Evolutionary conservation across 2,329 filamentous ascomycete species (phyloP), one percentile per base, ranked within the genome.

Genomic region (Diplodia corticola): DNA sequence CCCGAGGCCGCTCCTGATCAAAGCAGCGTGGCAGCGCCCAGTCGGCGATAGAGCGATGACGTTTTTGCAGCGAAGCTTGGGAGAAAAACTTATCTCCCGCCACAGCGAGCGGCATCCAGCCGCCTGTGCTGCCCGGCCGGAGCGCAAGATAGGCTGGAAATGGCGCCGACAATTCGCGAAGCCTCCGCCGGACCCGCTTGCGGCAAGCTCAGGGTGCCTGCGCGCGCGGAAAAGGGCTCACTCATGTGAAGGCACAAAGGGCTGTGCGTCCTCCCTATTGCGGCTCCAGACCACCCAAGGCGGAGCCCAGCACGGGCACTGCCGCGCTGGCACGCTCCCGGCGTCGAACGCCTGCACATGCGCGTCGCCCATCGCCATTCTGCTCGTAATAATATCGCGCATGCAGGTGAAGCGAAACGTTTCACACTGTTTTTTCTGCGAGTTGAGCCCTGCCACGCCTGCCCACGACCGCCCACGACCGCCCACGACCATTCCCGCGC

Each of bases 31-130:
- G 55, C 54, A 57, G 26, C 28, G 54, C 54, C 54, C 35, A 40
- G 54, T 17, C 55, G 37, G 55, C 55, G 55, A 60, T 49, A 61
- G 28, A 61, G 60, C 33, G 60, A 63, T 63, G 60, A 63, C 60
- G 60, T 63, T 53, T 24, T 17, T n/a, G 30, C 30, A 53, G n/a
- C 46, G 28, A 61, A 49, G 57, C 57, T 61, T 61, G 57, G 49
- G 44, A 51, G 59, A 63, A 63, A 63, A 63, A 63, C 60, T 53
- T 63, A 63, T 63, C 60, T 35, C 40, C 60, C 60, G 60, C 60
- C 60, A 63, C 59, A 63, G 48, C 46, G 24, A 48, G 55, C 28
- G 50, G 15, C 50, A 30, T 33, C 24, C 40, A n/a, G 40, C 40
- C 40, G 55, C 55, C 55, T 37, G 55, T 46, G 37, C 57, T 24